phyloP scores from a whole-genome alignment of 805 yeast genomes.

The Starmera amethionina region DNA sequence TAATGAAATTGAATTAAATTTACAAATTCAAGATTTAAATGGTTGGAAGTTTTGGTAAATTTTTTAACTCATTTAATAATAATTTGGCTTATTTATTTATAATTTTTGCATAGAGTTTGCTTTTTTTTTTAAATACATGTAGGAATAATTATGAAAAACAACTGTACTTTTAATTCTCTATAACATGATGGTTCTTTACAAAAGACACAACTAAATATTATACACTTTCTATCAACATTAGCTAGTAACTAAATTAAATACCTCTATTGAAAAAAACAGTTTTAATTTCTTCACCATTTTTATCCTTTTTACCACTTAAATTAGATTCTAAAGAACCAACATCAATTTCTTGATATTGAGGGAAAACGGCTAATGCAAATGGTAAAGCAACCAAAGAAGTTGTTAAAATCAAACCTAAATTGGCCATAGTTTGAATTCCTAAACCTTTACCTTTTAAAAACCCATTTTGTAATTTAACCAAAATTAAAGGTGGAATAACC shows the following conservation, averaged over 20 bases:
- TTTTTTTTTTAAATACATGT: no score
- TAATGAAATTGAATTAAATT: constrained; percentile 34
- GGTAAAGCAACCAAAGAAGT: constrained; percentile 88
- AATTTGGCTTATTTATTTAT: no score
- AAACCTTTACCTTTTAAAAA: constrained; percentile 59
- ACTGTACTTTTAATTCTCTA: no score
- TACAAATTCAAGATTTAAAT: constrained; percentile 32
- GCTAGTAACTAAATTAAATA: constrained; percentile 34
- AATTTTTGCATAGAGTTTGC: no score
- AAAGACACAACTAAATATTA: no score
- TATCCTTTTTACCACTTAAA: constrained; percentile 51
- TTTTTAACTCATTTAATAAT: neutral
- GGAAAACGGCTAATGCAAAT: constrained; percentile 92
- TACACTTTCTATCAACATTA: neutral
- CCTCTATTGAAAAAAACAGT: constrained; percentile 89
- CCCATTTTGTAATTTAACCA: constrained; percentile 68
- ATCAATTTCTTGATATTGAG: constrained; percentile 65
- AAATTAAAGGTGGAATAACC: constrained; percentile 88
- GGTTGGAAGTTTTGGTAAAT: constrained; percentile 57
- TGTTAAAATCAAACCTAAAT: constrained; percentile 73
- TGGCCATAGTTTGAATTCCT: constrained; percentile 57
- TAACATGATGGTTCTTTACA: no score
- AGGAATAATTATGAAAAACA: no score
- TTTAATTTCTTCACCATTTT: constrained; percentile 45
- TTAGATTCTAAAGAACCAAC: constrained; percentile 54